A percentile compares a stretch with the other conserved stretches of the same genome.
Conservation (phyloP, 805 yeast species). For the Cyberlindnera amylophila region DNA sequence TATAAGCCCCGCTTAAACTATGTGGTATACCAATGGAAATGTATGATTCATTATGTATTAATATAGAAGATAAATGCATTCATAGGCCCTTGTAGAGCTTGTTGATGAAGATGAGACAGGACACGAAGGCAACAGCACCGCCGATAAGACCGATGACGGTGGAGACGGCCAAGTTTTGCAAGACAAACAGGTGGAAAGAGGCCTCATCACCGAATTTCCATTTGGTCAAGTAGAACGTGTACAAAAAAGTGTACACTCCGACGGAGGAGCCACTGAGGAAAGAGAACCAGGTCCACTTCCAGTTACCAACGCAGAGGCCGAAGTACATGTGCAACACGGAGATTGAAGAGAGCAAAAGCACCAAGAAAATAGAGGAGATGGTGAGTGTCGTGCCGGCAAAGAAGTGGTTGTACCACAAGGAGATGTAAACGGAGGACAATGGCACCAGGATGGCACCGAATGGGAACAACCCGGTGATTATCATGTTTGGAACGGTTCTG, state of each 20-base stretch:
- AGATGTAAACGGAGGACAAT: slow-evolving; percentile 25
- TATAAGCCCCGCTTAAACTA: no score
- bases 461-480: slow-evolving; percentile 30
- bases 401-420: slow-evolving; percentile 28
- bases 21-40: no score
- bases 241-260: slow-evolving; percentile 25
- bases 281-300: slow-evolving; percentile 31
- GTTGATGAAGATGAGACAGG: slow-evolving; percentile 19
- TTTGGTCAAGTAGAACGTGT: slow-evolving; percentile 26
- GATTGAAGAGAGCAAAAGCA: slow-evolving; percentile 18
- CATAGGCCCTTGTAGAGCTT: slow-evolving; percentile 18
- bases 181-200: slow-evolving; percentile 22
- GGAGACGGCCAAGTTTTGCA: slow-evolving; percentile 25
- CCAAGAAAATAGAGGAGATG: slow-evolving; percentile 16
- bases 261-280: slow-evolving; percentile 26
- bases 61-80: not conserved
- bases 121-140: slow-evolving; percentile 22
- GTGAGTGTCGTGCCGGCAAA: slow-evolving; percentile 19
- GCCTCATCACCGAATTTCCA: slow-evolving; percentile 28
- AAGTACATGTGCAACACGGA: slow-evolving; percentile 24
- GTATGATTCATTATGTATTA: not conserved
- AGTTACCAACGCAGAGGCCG: slow-evolving; percentile 26
- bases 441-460: slow-evolving; percentile 27
- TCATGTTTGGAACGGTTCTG: slow-evolving; percentile 23
- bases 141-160: slow-evolving; percentile 23